Evolutionary conservation across 1,139 yeast species (phyloP), one percentile per base, ranked within the genome.

Genomic region (Candida albicans): DNA sequence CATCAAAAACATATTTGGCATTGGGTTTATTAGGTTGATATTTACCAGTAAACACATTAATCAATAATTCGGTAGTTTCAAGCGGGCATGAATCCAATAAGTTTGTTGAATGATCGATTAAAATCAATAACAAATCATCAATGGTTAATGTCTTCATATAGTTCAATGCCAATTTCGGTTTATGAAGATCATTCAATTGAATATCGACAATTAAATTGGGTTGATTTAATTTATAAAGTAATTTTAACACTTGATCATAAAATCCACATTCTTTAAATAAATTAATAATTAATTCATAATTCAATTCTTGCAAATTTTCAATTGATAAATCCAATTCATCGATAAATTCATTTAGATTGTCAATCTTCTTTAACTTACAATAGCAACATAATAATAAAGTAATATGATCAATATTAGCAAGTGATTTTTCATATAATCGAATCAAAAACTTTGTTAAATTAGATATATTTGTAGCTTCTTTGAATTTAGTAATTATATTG

Each of bases 31-130:
- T 53, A 1, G 93, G 87, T 14, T 65, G 66, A 57, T 84, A 93
- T 46, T 79, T 81, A 0, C 98, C 98, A 0, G 98, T 91, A 59
- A 93, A 93, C 1, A 91, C 86, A 35, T 87, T 86, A 45, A 93
- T 91, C 44, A 91, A 70, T 35, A 93, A 64, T 34, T 84, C 84
- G 0, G 96, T 90, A 0, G 96, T 86, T 48, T 86, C 91, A 47
- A 86, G 78, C 0, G 99, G 98, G 37, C 81, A 67, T 41, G 73
- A 62, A 41, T 86, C 87, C 39, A 93, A 68, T 31, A 93, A 66
- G 0, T 68, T 61, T 47, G 87, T 81, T 3, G 95, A 83, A 56
- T 80, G 83, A 34, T 82, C 85, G 15, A 79, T 68, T 42, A 93
- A 67, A 13, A 88, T 82, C 37, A 91, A 70, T 31, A 91, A 67